A percentile compares a stretch with the other conserved stretches of the same genome.
Conservation (phyloP, 441 rosid genomes). For the Daphne laureola region DNA sequence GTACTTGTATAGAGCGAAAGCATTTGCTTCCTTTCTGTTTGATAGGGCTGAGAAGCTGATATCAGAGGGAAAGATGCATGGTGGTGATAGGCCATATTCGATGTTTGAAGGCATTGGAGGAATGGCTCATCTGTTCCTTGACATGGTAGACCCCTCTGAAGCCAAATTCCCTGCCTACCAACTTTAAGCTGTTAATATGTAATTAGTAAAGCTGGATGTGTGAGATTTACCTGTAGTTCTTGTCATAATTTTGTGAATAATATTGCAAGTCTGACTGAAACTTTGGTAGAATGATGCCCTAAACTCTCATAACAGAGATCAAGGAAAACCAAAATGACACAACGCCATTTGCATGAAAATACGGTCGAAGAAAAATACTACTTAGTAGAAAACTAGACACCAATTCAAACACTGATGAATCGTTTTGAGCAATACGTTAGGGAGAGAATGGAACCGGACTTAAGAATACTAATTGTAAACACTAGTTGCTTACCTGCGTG, state of each 20-base stretch:
- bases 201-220: neutral
- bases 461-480: too few species aligned
- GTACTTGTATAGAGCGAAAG: conserved; percentile 45
- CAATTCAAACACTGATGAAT: too few species aligned
- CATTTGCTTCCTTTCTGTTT: conserved; percentile 58
- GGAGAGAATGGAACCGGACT: too few species aligned
- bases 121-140: conserved; percentile 55
- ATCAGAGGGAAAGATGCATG: conserved; percentile 53
- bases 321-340: too few species aligned
- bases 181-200: conserved; percentile 19
- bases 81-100: conserved; percentile 55
- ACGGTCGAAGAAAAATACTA: neutral
- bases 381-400: too few species aligned
- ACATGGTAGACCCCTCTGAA: conserved; percentile 40
- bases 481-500: too few species aligned
- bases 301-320: too few species aligned
- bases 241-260: neutral
- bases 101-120: conserved; percentile 62
- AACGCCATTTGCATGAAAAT: neutral
- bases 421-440: too few species aligned
- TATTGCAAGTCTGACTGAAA: neutral
- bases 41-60: conserved; percentile 43
- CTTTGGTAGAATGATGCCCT: too few species aligned
- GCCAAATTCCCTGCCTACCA: conserved; percentile 68
- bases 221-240: neutral